Conservation (phyloP, 345 rosid species). For the Arabidopsis suecica region DNA sequence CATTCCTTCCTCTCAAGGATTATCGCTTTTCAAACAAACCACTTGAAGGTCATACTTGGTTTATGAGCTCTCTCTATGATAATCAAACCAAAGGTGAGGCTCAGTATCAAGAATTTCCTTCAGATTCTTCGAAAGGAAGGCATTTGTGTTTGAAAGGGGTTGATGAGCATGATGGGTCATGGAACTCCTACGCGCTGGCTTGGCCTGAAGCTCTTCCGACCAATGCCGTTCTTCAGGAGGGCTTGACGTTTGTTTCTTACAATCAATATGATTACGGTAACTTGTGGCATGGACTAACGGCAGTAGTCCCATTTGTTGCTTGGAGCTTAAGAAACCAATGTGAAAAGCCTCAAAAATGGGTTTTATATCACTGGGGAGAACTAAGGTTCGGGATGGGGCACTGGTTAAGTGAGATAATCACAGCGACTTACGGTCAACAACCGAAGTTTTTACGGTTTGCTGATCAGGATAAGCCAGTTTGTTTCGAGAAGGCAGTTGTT, state of each 20-base stretch:
- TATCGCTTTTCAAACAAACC: conserved; percentile 54
- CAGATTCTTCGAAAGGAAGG: conserved; percentile 55
- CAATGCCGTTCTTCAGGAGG: conserved; percentile 59
- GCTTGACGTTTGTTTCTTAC: conserved; percentile 68
- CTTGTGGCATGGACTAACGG: conserved; percentile 76
- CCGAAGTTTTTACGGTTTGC: conserved; percentile 49
- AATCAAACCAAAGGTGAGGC: conserved; percentile 62
- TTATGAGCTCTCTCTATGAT: conserved; percentile 76
- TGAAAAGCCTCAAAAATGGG: conserved; percentile 62
- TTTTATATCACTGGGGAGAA: conserved; percentile 77
- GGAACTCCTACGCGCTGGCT: conserved; percentile 75
- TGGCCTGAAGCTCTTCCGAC: conserved; percentile 67
- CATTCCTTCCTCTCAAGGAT: conserved; percentile 72
- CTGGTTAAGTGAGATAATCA: conserved; percentile 55
- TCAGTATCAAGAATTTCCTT: conserved; percentile 72
- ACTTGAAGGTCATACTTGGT: conserved; percentile 72
- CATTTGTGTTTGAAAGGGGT: conserved; percentile 71
- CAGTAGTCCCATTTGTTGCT: conserved; percentile 60
- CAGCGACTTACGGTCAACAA: conserved; percentile 51
- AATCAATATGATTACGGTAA: conserved; percentile 69
- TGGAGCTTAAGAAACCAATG: conserved; percentile 66
- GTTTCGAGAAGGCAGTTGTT: conserved; percentile 80
- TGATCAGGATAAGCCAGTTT: conserved; percentile 49
- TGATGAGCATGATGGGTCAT: conserved; percentile 65
- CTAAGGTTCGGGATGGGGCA: conserved; percentile 57